Evolutionary conservation across 495 filamentous ascomycete species (phyloP).

Genomic region (Chaetomium fimeti): DNA sequence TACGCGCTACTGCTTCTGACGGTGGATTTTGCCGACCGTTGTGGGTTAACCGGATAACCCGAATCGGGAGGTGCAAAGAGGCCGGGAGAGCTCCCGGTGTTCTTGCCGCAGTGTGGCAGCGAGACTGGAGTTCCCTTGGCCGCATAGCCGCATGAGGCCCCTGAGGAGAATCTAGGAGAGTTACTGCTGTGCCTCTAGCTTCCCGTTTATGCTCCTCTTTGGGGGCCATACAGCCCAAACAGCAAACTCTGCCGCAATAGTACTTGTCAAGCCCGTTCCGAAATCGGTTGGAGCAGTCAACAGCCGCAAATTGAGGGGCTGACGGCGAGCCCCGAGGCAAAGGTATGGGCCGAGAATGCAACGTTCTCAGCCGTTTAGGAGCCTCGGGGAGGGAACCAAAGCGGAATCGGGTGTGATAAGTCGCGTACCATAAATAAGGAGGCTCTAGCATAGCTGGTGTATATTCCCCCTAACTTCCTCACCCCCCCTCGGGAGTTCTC

Average conservation of each 20-base stretch:
- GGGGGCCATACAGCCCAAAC: neutral
- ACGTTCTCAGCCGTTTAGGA: neutral
- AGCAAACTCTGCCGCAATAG: neutral
- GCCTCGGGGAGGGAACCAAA: neutral
- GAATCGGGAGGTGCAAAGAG: neutral
- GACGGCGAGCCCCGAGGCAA: neutral
- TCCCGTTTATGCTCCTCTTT: constrained; percentile 5
- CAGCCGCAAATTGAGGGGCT: neutral
- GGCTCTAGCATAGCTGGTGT: neutral
- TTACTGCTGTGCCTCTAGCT: neutral
- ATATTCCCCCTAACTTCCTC: neutral
- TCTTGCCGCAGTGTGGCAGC: neutral
- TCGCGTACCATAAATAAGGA: neutral
- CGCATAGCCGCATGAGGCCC: neutral
- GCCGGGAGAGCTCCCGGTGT: neutral
- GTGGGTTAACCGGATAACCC: neutral
- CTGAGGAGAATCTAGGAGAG: neutral
- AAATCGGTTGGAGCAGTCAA: neutral
- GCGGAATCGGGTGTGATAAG: neutral
- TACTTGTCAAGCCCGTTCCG: neutral
- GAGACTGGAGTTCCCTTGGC: neutral
- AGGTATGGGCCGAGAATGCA: constrained; percentile 2
- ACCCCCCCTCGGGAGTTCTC: neutral
- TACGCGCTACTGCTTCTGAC: neutral
- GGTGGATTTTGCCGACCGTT: neutral